Base-by-base conservation (phyloP, 2,329 filamentous ascomycete species). In the Talaromyces sp. region DNA sequence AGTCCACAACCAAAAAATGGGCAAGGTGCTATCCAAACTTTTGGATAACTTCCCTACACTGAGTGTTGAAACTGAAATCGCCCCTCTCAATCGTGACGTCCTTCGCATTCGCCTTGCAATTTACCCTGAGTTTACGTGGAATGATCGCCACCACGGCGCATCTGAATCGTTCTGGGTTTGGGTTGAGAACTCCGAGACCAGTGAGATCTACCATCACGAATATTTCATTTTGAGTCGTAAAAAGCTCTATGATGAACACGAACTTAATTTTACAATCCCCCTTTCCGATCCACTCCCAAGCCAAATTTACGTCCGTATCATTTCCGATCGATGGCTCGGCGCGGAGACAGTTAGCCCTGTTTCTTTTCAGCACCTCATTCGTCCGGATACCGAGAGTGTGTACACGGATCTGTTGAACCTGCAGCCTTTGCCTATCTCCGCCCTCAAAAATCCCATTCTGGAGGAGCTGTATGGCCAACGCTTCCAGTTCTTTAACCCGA, bases 151-250 rank as follows among this genome's bases (percentile, higher is more conserved):
- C 54, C 92, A 99, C 67, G 95, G 95, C 16, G 91, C 87, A 2
- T 97, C 93, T 0, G 94, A 99, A 67, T 93, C 93, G 3, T 99
- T 95, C 75, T 99, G 95, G 83, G 88, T 99, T 52, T 99, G 94
- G 95, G 93, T 99, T 3, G 94, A 99, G 72, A 96, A 97, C 69
- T 97, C 93, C 0, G 94, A 97, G 65, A 97, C 92, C 0, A 92
- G 91, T 0, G 92, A 97, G 72, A 97, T 99, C 36, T 97, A 96
- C 65, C 94, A 99, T 65, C 90, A 97, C 60, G 94, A 99, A 70
- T 97, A 88, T 73, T 97, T 99, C 75, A 94, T 99, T 51, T 81
- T 99, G 5, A 95, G 86, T 56, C 83, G 91, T 58, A 90, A 85
- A 72, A 97, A 96, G 79, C 80, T 99, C 2, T 85, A 96, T 61